Base-by-base conservation (phyloP, 208 protist species). In the Leishmania amazonensis region DNA sequence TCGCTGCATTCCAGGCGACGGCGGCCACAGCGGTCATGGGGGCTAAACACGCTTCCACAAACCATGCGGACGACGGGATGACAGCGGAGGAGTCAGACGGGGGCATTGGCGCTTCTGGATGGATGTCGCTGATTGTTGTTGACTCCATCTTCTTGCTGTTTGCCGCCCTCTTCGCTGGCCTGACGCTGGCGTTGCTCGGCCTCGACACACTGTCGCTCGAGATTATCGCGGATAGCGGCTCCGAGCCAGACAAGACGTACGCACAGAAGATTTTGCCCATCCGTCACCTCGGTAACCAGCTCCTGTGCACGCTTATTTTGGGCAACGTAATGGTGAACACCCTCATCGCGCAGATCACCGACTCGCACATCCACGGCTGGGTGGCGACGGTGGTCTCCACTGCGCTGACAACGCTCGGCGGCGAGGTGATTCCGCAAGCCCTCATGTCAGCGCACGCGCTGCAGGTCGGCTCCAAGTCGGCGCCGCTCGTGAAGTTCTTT, bases 261-360 rank as follows among this genome's bases (percentile, higher is more conserved):
- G 98, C 98, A 15, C 75, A 87, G 49, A 96, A 95, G 83, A 99
- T 99, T 82, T 85, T 97, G 19, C 98, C 98, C 38, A 89, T 99
- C n/a, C 95, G 98, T 38, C 90, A 98, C 81, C 89, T 98, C 4
- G 98, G 98, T 74, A 99, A 99, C 85, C 94, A 99, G 67, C 89
- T 99, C 35, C 87, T 99, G 15, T 99, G 98, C 90, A 99, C 98
- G 2, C 84, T 99, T 47, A 97, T 99, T 79, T 79, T 99, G 28
- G 98, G 98, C 83, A 99, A 99, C 85, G 98, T 99, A 9, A 96
- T 98, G 83, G 98, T 99, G 49, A 99, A 99, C 89, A 94, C 96
- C 47, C 91, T 98, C 42, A 97, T 99, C 81, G 96, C 97, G 17
- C 92, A 97, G 81, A 94, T 99, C 72, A 98, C 97, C 19, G 91